Evolutionary conservation across 2,329 filamentous ascomycete species (phyloP), one percentile per base, ranked within the genome.

Genomic region (Rhynchosporium secalis): DNA sequence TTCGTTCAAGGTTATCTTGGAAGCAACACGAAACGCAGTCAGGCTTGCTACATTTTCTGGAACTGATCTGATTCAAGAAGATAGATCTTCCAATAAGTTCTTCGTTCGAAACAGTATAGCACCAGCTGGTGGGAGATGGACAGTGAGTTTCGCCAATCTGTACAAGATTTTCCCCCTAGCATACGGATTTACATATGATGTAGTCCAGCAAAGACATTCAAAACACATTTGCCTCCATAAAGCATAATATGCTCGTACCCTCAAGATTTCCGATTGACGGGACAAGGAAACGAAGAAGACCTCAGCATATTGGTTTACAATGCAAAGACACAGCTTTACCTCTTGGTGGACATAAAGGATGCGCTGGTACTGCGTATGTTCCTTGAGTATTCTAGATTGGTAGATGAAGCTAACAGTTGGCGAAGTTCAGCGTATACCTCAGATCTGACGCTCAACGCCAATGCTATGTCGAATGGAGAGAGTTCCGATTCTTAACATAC

Each of bases 361-460:
- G 49, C 20, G 29, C 26, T 54, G 49, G 49, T 36, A 36, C 10
- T 36, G 28, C 49, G 49, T 54, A 54, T 20, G 49, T 36, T 10
- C 36, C 38, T 36, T 31, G 29, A 54, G 6, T 20, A 28, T 49
- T 20, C 26, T 15, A 36, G 36, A 31, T 54, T 20, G 49, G 38
- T 33, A 15, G 1, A 15, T 54, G 38, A 54, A 54, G 49, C 49
- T 54, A 36, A 54, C 20, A 54, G 20, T 54, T 36, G 38, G 5
- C 26, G 38, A 54, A 54, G 49, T 54, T 54, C 49, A n/a, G 49
- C 49, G 38, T 54, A 54, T 54, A 54, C 49, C 36, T 28, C 49
- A 54, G 38, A 54, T 36, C 15, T 9, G 15, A 54, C 6, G 38
- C n/a, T 54, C 7, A 54, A 38, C 38, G 29, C 49, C 15, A 26